These are phyloP conservation scores for Vigna angularis DNA, from an alignment of 306 rosid genomes.

Conservation along the genomic window DNA sequence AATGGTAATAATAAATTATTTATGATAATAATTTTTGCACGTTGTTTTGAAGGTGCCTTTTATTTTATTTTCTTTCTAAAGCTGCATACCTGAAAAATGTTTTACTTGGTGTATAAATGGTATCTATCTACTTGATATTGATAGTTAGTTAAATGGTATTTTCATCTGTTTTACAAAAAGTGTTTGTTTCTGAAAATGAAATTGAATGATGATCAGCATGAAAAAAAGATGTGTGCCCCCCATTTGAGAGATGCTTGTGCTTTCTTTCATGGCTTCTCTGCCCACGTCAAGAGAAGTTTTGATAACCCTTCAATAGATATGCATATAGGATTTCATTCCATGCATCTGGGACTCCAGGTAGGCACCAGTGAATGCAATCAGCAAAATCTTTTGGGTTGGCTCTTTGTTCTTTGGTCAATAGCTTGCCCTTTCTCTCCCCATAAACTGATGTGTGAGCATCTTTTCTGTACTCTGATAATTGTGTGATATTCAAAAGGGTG, in stretches of 20 bases:
- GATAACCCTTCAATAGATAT: constrained; percentile 66
- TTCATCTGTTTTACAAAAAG: constrained; percentile 14
- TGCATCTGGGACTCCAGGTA: constrained; percentile 94
- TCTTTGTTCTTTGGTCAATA: constrained; percentile 78
- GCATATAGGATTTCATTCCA: constrained; percentile 89
- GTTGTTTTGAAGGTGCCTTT: not conserved
- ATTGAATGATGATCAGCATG: constrained; percentile 27
- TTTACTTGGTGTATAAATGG: constrained; percentile 32
- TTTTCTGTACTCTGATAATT: constrained; percentile 82
- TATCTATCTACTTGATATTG: constrained; percentile 3
- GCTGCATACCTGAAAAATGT: constrained; percentile 10
- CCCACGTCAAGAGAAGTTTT: constrained; percentile 50
- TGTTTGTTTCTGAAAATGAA: constrained; percentile 5
- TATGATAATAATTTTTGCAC: not conserved
- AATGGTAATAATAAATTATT: constrained; percentile 34
- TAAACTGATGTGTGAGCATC: constrained; percentile 84
- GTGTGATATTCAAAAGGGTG: constrained; percentile 78
- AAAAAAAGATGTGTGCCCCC: constrained; percentile 8
- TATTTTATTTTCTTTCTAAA: not conserved
- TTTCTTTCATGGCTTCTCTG: constrained; percentile 9
- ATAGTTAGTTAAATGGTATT: constrained; percentile 8
- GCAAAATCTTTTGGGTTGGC: constrained; percentile 76
- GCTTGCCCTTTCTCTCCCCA: constrained; percentile 86
- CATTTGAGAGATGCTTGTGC: constrained; percentile 33
- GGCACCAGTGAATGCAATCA: constrained; percentile 94